Percentiles rank a stretch among this genome's conserved stretches.
Evolutionary conservation across 1,139 yeast genomes (phyloP).

Genomic region (Meyerozyma athensensis): DNA sequence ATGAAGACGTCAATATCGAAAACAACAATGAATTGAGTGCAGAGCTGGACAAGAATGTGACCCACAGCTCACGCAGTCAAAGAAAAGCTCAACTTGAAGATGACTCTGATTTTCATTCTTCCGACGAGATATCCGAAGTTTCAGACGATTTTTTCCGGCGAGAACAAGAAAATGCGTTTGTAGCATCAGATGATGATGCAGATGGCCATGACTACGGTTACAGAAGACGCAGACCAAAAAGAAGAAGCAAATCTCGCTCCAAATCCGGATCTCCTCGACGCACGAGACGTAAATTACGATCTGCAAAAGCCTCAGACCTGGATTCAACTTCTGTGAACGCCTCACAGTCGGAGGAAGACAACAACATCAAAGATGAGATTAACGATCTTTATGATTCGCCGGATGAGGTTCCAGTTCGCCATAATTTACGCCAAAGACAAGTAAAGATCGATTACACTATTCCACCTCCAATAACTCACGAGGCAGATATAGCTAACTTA

Average conservation of each 20-base stretch:
- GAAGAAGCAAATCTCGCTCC: conserved; percentile 20
- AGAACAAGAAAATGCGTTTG: conserved; percentile 27
- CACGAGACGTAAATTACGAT: conserved; percentile 17
- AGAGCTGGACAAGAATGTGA: background rate
- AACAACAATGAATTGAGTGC: conserved; percentile 5
- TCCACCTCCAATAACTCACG: conserved; percentile 73
- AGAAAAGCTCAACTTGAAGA: conserved; percentile 7
- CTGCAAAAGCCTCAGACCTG: conserved; percentile 10
- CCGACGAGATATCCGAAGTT: conserved; percentile 9
- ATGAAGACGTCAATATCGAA: conserved; percentile 16
- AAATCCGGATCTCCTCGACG: conserved; percentile 19
- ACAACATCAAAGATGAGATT: conserved; percentile 45
- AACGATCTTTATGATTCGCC: conserved; percentile 51
- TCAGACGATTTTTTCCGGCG: conserved; percentile 25
- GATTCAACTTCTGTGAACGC: conserved; percentile 23
- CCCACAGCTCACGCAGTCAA: too few species aligned
- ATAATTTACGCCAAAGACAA: conserved; percentile 73
- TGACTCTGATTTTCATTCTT: conserved; percentile 14
- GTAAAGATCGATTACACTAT: conserved; percentile 72
- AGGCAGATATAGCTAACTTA: conserved; percentile 25
- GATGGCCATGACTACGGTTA: conserved; percentile 24
- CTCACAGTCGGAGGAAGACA: conserved; percentile 24
- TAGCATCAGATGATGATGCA: conserved; percentile 38
- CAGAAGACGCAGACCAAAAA: conserved; percentile 15
- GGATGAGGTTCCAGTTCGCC: conserved; percentile 46